Percentiles rank a stretch among this genome's conserved stretches.
Evolutionary conservation across 805 yeast species (phyloP).

Genomic region (Naumovozyma dairenensis): DNA sequence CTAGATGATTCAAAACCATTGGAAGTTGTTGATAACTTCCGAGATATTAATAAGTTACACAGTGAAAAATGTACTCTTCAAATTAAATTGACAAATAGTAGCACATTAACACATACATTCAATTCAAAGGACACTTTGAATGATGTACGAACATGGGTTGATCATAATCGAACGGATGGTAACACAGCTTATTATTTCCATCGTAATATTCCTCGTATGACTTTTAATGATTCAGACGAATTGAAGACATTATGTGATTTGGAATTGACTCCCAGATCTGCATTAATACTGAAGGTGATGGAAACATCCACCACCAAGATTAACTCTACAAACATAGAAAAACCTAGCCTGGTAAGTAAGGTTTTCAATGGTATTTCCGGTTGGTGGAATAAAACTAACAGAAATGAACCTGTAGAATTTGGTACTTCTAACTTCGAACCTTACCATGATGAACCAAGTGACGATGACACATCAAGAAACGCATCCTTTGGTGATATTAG

Average conservation of each 20-base stretch:
- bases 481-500: too few species aligned
- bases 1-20: background rate
- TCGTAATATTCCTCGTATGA: conserved; percentile 34
- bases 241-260: conserved; percentile 41
- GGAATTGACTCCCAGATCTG: conserved; percentile 63
- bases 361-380: conserved; percentile 28
- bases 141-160: conserved; percentile 55
- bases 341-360: conserved; percentile 26
- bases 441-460: background rate
- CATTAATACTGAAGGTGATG: conserved; percentile 60
- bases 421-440: too few species aligned
- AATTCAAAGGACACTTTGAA: conserved; percentile 34
- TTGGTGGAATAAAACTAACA: conserved; percentile 23
- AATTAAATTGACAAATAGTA: conserved; percentile 59
- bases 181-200: background rate
- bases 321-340: conserved; percentile 22
- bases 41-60: conserved; percentile 15
- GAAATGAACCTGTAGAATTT: conserved; percentile 18
- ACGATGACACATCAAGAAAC: too few species aligned
- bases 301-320: conserved; percentile 15
- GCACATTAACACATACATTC: conserved; percentile 43
- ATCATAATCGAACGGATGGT: conserved; percentile 33
- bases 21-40: conserved; percentile 25
- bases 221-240: conserved; percentile 57
- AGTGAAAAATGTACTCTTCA: conserved; percentile 34